Conservation (phyloP, 306 rosid species). For the Quercus alba region DNA sequence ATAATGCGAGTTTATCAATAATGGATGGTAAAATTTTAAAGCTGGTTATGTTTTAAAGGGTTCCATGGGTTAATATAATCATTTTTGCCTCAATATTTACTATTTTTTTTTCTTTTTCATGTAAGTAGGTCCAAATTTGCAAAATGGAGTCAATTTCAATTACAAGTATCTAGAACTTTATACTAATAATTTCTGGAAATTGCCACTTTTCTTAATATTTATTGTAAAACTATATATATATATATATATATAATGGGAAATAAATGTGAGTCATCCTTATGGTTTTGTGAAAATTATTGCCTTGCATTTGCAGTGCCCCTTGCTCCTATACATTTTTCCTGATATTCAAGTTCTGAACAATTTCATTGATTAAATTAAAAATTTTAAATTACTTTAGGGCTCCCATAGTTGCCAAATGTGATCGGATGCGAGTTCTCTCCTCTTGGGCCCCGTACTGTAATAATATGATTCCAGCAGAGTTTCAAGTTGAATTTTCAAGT, state of each 20-base stretch:
- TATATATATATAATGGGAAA: neutral
- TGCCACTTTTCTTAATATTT: neutral
- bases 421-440: slow-evolving; percentile 75
- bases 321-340: neutral
- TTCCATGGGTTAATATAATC: neutral
- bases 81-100: no score
- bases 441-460: slow-evolving; percentile 76
- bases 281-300: no score
- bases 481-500: slow-evolving; percentile 66
- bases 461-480: slow-evolving; percentile 67
- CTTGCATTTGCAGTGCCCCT: neutral
- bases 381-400: slow-evolving; percentile 45
- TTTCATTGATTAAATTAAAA: neutral
- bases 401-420: slow-evolving; percentile 88
- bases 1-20: neutral
- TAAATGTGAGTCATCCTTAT: neutral
- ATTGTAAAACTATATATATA: neutral
- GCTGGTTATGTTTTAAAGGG: neutral
- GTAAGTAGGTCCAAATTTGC: neutral
- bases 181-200: neutral
- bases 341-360: neutral
- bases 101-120: no score
- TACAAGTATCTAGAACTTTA: neutral
- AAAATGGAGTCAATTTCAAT: neutral
- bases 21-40: neutral